Percentiles rank a stretch among this genome's conserved stretches.
Conservation (phyloP, 441 rosid species). For the Breynia disticha region DNA sequence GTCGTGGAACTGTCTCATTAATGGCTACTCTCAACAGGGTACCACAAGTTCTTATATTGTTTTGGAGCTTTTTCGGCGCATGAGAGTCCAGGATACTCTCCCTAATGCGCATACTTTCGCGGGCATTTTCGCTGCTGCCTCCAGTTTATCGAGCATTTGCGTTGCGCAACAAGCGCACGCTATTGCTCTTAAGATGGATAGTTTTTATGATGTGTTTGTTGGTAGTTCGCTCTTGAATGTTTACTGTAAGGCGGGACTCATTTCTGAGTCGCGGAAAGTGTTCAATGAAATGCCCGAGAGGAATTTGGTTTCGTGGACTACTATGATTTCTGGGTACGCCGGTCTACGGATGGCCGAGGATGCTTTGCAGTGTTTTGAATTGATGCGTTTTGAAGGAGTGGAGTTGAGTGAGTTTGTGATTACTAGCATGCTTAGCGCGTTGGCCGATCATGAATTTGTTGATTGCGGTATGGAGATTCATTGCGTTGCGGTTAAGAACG, state of each 20-base stretch:
- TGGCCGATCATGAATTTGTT: slow-evolving; percentile 35
- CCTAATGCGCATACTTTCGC: slow-evolving; percentile 76
- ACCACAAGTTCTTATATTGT: slow-evolving; percentile 26
- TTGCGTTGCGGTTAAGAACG: slow-evolving; percentile 47
- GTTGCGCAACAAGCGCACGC: slow-evolving; percentile 58
- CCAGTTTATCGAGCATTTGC: slow-evolving; percentile 24
- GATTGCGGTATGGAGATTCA: slow-evolving; percentile 54
- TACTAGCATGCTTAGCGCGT: slow-evolving; percentile 59
- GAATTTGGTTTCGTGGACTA: slow-evolving; percentile 65
- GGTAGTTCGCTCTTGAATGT: slow-evolving; percentile 63
- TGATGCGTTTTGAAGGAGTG: slow-evolving; percentile 41
- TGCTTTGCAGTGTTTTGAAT: slow-evolving; percentile 41
- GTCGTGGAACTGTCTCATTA: slow-evolving; percentile 79
- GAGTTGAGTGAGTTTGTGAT: slow-evolving; percentile 51
- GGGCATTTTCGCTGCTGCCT: slow-evolving; percentile 59
- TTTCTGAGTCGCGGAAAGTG: slow-evolving; percentile 58
- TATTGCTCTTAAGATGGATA: slow-evolving; percentile 42
- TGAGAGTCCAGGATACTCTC: slow-evolving; percentile 47
- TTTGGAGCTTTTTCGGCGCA: slow-evolving; percentile 46
- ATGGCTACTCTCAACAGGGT: slow-evolving; percentile 55
- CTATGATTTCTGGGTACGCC: slow-evolving; percentile 84
- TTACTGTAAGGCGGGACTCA: slow-evolving; percentile 54
- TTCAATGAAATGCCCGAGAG: slow-evolving; percentile 67
- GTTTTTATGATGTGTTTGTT: slow-evolving; percentile 60
- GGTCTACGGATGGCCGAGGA: slow-evolving; percentile 39